Percentiles rank a stretch among this genome's conserved stretches.
These are phyloP conservation scores for Fomitiporia mediterranea DNA, from an alignment of 1,284 basidiomycete genomes.

Conservation along the genomic window DNA sequence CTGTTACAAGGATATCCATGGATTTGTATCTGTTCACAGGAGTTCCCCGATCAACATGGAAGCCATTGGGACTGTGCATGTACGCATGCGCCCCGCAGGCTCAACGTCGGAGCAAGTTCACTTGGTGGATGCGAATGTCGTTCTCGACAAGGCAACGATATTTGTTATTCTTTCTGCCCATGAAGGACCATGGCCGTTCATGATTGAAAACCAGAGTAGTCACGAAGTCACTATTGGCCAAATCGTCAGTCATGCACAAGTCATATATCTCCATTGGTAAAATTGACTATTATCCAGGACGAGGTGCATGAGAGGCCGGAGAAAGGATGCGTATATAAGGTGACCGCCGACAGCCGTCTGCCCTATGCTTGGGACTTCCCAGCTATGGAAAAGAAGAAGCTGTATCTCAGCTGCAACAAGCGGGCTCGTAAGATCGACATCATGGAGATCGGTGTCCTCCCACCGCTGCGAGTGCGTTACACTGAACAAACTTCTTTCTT, in stretches of 20 bases:
- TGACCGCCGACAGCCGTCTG: slow-evolving; percentile 53
- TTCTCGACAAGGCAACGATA: slow-evolving; percentile 85
- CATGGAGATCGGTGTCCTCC: slow-evolving; percentile 92
- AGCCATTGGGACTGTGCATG: slow-evolving; percentile 83
- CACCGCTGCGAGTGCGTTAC: slow-evolving; percentile 88
- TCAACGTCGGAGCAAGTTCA: slow-evolving; percentile 40
- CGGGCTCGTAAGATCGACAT: slow-evolving; percentile 81
- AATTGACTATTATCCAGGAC: slow-evolving; percentile 41
- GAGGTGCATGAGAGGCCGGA: slow-evolving; percentile 38
- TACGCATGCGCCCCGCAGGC: slow-evolving; percentile 55
- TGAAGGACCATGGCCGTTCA: slow-evolving; percentile 82
- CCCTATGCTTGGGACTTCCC: slow-evolving; percentile 96
- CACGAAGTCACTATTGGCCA: slow-evolving; percentile 72
- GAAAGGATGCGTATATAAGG: slow-evolving; percentile 43
- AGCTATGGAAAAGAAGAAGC: slow-evolving; percentile 78
- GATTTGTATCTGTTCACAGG: slow-evolving; percentile 41
- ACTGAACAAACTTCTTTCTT: slow-evolving; percentile 22
- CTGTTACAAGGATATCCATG: not conserved
- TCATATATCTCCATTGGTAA: not conserved
- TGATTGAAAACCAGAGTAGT: slow-evolving; percentile 87
- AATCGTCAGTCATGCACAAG: slow-evolving; percentile 44
- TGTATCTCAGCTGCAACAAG: slow-evolving; percentile 65
- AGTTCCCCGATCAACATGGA: slow-evolving; percentile 90
- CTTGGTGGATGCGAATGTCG: slow-evolving; percentile 79
- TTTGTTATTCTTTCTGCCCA: slow-evolving; percentile 77